A percentile compares a stretch with the other conserved stretches of the same genome.
phyloP scores from a whole-genome alignment of 495 filamentous ascomycete species.

The Hypomontagnella submonticulosa region DNA sequence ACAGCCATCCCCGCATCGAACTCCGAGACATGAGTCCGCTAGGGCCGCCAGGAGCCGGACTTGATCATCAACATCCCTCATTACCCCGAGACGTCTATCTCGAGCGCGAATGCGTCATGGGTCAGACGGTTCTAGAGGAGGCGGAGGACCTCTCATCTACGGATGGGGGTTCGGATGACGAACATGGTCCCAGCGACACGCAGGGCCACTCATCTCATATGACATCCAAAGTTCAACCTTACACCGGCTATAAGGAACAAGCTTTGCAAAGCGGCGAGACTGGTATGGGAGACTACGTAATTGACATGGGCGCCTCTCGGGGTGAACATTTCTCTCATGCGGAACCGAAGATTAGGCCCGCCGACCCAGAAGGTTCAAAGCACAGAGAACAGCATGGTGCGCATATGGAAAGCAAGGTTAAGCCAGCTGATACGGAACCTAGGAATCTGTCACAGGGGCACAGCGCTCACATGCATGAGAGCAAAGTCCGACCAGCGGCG shows the following conservation, averaged over 20 bases:
- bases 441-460: slow-evolving; percentile 9
- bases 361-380: slow-evolving; percentile 10
- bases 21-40: slow-evolving; percentile 37
- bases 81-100: slow-evolving; percentile 39
- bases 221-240: slow-evolving; percentile 35
- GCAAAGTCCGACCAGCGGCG: slow-evolving; percentile 29
- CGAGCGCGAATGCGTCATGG: slow-evolving; percentile 48
- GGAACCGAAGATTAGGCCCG: slow-evolving; percentile 20
- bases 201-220: slow-evolving; percentile 42
- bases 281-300: slow-evolving; percentile 35
- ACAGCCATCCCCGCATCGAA: slow-evolving; percentile 21
- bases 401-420: slow-evolving; percentile 28
- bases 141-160: slow-evolving; percentile 27
- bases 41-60: slow-evolving; percentile 36
- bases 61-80: slow-evolving; percentile 30
- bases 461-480: slow-evolving; percentile 18
- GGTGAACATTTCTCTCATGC: slow-evolving; percentile 17
- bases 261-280: background rate
- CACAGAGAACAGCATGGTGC: slow-evolving; percentile 28
- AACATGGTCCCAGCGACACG: slow-evolving; percentile 24
- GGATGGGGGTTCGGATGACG: slow-evolving; percentile 27
- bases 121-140: slow-evolving; percentile 48
- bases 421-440: slow-evolving; percentile 13
- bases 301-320: slow-evolving; percentile 30
- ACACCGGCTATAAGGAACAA: slow-evolving; percentile 18